phyloP scores from a whole-genome alignment of 2,329 filamentous ascomycete species.

The Epichloe baconii region DNA sequence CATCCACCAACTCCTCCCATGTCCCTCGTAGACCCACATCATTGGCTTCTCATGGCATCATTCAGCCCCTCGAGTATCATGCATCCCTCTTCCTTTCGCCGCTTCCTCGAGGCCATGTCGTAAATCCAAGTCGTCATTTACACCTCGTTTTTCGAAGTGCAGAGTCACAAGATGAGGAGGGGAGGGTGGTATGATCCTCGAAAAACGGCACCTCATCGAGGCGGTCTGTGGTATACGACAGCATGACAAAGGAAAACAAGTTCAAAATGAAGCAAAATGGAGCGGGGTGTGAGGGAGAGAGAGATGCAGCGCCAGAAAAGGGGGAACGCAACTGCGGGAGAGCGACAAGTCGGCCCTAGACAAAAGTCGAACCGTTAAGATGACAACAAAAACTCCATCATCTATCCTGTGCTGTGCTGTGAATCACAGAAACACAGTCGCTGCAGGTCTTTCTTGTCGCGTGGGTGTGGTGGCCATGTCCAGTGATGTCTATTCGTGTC shows the following conservation, averaged over 20 bases:
- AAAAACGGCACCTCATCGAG: not conserved
- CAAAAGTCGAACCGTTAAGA: constrained; percentile 1
- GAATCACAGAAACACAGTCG: constrained; percentile 1
- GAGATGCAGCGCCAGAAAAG: not conserved
- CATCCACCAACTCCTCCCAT: constrained; percentile 9
- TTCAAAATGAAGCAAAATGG: not conserved
- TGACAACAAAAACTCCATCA: not conserved
- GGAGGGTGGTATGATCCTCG: not conserved
- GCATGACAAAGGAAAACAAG: constrained; percentile 4
- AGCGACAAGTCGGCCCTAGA: not conserved
- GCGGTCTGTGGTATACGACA: not conserved
- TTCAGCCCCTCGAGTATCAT: not conserved
- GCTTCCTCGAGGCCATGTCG: constrained; percentile 2
- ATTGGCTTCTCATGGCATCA: constrained; percentile 2
- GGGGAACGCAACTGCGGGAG: too few relatives aligned
- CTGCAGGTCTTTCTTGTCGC: not conserved
- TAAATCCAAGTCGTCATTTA: constrained; percentile 11
- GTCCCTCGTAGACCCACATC: not conserved
- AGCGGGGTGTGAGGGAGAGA: constrained; percentile 9
- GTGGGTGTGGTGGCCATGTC: constrained; percentile 6
- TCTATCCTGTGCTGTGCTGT: not conserved
- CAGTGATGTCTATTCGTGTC: constrained; percentile 4
- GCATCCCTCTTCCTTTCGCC: not conserved
- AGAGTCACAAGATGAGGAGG: constrained; percentile 5
- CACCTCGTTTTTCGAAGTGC: constrained; percentile 3